A percentile compares a stretch with the other conserved stretches of the same genome.
These are phyloP conservation scores for Galerina marginata DNA, from an alignment of 768 basidiomycete species.

Conservation along the genomic window DNA sequence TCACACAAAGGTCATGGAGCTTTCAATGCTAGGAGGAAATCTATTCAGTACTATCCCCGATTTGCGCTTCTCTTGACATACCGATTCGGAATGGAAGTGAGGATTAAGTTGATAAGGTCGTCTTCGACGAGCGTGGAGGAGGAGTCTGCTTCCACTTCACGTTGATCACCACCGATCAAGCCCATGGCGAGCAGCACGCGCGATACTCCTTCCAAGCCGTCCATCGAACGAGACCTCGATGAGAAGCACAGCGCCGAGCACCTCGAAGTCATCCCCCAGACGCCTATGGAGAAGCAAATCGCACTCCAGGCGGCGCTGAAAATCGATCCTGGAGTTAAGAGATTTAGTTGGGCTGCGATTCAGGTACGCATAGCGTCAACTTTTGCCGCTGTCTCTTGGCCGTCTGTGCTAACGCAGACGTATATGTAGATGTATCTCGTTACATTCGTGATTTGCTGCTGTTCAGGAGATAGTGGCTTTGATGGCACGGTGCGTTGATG, in stretches of 20 bases:
- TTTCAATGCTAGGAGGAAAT: too few relatives aligned
- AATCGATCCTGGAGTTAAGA: slow-evolving; percentile 46
- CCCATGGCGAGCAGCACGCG: slow-evolving; percentile 1
- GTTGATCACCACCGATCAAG: background rate
- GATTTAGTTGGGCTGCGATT: slow-evolving; percentile 41
- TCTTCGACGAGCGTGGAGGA: background rate
- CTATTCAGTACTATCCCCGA: background rate
- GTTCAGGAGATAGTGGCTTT: slow-evolving; percentile 58
- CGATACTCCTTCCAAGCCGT: slow-evolving; percentile 17
- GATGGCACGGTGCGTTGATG: slow-evolving; percentile 50
- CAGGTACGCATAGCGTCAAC: slow-evolving; percentile 32
- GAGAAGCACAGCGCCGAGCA: slow-evolving; percentile 17
- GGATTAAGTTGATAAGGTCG: slow-evolving; percentile 1
- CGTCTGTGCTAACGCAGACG: background rate
- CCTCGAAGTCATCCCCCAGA: slow-evolving; percentile 23
- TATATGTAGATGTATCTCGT: slow-evolving; percentile 47
- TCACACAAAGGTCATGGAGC: too few relatives aligned
- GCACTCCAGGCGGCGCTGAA: slow-evolving; percentile 45
- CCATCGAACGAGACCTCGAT: slow-evolving; percentile 29
- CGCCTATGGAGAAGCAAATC: slow-evolving; percentile 45
- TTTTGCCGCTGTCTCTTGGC: background rate
- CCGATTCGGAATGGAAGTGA: background rate
- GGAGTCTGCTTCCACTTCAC: background rate
- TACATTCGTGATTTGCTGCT: slow-evolving; percentile 52
- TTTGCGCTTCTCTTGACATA: background rate